Evolutionary conservation across 2,329 filamentous ascomycete genomes (phyloP).

Genomic region (Arthroderma sp.): DNA sequence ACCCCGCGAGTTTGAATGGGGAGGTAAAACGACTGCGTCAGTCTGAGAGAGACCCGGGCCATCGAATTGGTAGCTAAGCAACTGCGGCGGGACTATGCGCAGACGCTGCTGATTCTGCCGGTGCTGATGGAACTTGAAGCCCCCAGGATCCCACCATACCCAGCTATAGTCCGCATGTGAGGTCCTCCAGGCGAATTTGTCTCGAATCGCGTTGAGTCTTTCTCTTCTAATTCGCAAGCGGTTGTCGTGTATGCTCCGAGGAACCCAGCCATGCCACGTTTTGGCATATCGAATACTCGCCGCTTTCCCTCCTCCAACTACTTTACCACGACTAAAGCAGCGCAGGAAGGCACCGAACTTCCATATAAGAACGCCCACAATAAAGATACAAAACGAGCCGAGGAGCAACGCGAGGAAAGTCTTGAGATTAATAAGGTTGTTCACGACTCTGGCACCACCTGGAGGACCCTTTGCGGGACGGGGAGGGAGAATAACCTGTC

Average conservation of each 20-base stretch:
- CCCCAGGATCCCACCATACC: constrained; percentile 30
- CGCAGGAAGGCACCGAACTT: constrained; percentile 26
- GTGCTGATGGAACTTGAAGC: constrained; percentile 15
- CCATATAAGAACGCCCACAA: constrained; percentile 27
- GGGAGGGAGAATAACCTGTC: constrained; percentile 14
- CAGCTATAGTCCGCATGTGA: constrained; percentile 24
- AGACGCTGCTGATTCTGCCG: constrained; percentile 9
- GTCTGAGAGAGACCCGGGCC: too few species aligned
- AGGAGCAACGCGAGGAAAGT: constrained; percentile 23
- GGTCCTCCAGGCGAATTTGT: constrained; percentile 23
- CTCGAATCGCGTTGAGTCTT: constrained; percentile 12
- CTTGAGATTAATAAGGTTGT: constrained; percentile 18
- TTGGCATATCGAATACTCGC: constrained; percentile 22
- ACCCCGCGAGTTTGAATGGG: too few species aligned
- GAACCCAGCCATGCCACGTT: constrained; percentile 32
- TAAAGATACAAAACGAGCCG: constrained; percentile 26
- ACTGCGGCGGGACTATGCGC: constrained; percentile 16
- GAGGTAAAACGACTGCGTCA: too few species aligned
- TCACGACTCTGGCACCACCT: constrained; percentile 13
- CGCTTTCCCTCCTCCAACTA: constrained; percentile 21
- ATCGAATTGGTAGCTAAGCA: constrained; percentile 10
- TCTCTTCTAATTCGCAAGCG: constrained; percentile 16
- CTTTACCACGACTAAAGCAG: constrained; percentile 21
- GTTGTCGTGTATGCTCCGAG: constrained; percentile 19
- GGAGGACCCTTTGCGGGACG: constrained; percentile 16